A percentile compares a stretch with the other conserved stretches of the same genome.
Evolutionary conservation across 2,329 filamentous ascomycete species (phyloP).

Genomic region (Colletotrichum caudatum): DNA sequence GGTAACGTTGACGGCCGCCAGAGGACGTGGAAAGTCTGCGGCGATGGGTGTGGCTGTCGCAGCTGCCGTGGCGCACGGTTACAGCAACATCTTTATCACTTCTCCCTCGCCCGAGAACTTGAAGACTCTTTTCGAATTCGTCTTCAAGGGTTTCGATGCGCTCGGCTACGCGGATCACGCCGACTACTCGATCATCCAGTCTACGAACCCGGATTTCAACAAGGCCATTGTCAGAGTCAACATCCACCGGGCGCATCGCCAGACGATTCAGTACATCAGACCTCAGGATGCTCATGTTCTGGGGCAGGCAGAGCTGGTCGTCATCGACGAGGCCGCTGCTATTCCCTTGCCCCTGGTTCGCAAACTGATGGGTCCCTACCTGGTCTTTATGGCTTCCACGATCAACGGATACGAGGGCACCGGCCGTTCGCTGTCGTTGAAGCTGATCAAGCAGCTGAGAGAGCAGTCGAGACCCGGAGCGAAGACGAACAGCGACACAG

Average conservation of each 20-base stretch:
- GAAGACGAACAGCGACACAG: constrained; percentile 68
- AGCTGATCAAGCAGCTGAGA: constrained; percentile 95
- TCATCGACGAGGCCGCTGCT: constrained; percentile 97
- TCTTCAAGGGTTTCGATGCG: constrained; percentile 98
- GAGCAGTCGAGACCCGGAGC: constrained; percentile 84
- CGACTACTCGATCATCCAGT: constrained; percentile 98
- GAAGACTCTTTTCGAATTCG: constrained; percentile 97
- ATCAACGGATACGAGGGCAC: constrained; percentile 99
- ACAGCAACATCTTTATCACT: constrained; percentile 99
- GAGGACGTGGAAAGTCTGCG: constrained; percentile 97
- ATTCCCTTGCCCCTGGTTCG: constrained; percentile 93
- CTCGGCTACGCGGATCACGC: constrained; percentile 94
- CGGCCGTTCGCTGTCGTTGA: constrained; percentile 91
- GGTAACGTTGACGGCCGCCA: constrained; percentile 90
- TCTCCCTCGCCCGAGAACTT: constrained; percentile 97
- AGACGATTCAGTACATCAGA: constrained; percentile 98
- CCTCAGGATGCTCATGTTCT: constrained; percentile 96
- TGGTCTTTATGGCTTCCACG: constrained; percentile 99
- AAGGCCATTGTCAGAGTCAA: constrained; percentile 98
- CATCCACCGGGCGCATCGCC: constrained; percentile 91
- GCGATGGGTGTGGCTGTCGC: constrained; percentile 95
- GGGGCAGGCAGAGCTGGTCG: constrained; percentile 92
- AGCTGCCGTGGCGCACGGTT: constrained; percentile 93
- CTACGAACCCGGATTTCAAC: constrained; percentile 98
- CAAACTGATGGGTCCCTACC: constrained; percentile 95